Conservation (phyloP, 163 green algal species). For the Chlamydomonas reinhardtii region DNA sequence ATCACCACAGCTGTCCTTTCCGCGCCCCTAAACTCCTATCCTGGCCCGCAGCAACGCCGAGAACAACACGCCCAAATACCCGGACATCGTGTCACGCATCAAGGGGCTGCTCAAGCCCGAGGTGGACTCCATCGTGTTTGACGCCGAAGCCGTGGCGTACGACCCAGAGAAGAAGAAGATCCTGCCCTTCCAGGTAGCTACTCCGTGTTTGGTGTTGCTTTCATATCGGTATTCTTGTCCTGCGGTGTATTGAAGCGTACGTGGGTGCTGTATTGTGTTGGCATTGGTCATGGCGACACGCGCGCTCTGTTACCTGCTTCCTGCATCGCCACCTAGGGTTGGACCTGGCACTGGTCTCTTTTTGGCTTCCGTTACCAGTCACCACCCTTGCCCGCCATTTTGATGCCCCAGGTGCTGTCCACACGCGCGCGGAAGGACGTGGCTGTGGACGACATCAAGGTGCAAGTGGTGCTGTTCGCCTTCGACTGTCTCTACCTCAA, state of each 20-base stretch:
- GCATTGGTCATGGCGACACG: neutral
- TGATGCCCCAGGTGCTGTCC: conserved; percentile 88
- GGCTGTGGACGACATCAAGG: conserved; percentile 90
- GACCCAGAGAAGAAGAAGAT: conserved; percentile 87
- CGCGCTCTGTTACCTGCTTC: no score
- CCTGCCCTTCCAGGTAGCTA: conserved; percentile 94
- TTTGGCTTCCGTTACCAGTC: no score
- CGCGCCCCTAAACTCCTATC: no score
- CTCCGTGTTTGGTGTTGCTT: no score
- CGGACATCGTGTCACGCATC: conserved; percentile 78
- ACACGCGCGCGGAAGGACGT: conserved; percentile 94
- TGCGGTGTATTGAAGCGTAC: no score
- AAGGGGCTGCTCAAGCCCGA: conserved; percentile 66
- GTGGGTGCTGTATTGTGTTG: neutral
- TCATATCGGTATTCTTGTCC: no score
- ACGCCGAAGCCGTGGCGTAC: conserved; percentile 93
- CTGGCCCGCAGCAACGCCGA: conserved; percentile 85
- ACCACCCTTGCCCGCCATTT: no score
- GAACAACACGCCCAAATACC: conserved; percentile 95
- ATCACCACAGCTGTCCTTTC: no score
- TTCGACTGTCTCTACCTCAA: conserved; percentile 99
- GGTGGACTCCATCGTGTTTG: conserved; percentile 83
- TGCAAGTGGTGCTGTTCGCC: conserved; percentile 91
- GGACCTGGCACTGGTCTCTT: no score
- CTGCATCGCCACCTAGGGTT: no score